Evolutionary conservation across 129 eudicot genomes (phyloP).

Genomic region (Escallonia rubra): DNA sequence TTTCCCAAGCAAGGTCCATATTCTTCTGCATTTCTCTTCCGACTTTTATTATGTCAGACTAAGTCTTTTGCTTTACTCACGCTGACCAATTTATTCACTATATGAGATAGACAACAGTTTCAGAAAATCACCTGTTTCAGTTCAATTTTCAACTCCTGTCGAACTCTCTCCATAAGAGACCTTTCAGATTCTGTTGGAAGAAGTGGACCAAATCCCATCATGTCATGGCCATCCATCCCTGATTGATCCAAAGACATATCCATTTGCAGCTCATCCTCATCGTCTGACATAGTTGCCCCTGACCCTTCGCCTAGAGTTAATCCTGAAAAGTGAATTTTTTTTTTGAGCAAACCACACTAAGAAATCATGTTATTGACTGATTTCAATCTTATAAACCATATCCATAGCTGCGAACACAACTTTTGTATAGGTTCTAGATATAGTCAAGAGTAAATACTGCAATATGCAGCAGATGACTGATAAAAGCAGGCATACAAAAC

Average conservation of each 20-base stretch:
- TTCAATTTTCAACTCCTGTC: constrained; percentile 90
- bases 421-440: too few species aligned
- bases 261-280: constrained; percentile 77
- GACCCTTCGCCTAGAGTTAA: constrained; percentile 73
- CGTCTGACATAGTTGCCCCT: constrained; percentile 96
- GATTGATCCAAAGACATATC: constrained; percentile 74
- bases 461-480: too few species aligned
- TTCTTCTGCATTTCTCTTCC: too few species aligned
- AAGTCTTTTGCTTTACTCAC: too few species aligned
- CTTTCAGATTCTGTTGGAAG: constrained; percentile 98
- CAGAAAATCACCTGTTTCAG: constrained; percentile 71
- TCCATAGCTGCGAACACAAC: too few species aligned
- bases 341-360: not conserved
- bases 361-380: too few species aligned
- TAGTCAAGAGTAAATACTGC: too few species aligned
- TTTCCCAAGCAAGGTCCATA: too few species aligned
- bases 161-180: constrained; percentile 86
- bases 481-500: too few species aligned
- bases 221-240: constrained; percentile 49
- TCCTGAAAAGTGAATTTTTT: constrained; percentile 24
- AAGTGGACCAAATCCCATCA: constrained; percentile 92
- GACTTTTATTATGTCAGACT: too few species aligned
- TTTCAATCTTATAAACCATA: too few species aligned
- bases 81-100: not conserved
- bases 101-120: not conserved